A percentile compares a stretch with the other conserved stretches of the same genome.
These are phyloP conservation scores for Agarophyton chilense DNA, from an alignment of 23 red algal genomes.

Conservation along the genomic window DNA sequence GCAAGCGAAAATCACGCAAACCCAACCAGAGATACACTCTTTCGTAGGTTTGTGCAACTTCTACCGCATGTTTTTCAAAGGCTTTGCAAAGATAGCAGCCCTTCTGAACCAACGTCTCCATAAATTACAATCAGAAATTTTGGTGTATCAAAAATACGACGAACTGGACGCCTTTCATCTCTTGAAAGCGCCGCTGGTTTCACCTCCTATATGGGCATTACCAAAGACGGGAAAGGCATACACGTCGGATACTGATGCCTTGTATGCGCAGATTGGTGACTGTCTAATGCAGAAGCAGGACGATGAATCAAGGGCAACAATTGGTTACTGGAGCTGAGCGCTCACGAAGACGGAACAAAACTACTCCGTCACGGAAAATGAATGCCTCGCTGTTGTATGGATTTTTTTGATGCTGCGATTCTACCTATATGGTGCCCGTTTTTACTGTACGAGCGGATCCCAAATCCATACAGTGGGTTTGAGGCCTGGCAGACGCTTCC, in stretches of 20 bases:
- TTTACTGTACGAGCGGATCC: constrained; percentile 48
- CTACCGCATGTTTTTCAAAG: not conserved
- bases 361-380: constrained; percentile 8
- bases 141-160: not conserved
- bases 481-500: not conserved
- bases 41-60: too few species aligned
- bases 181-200: too few species aligned
- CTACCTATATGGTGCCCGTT: constrained; percentile 1
- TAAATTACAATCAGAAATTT: not conserved
- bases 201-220: too few species aligned
- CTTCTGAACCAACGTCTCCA: not conserved
- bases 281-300: too few species aligned
- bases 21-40: too few species aligned
- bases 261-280: too few species aligned
- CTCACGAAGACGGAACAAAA: constrained; percentile 14
- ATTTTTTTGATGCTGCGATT: not conserved
- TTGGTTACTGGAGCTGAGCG: constrained; percentile 42
- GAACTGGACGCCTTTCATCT: constrained; percentile 21
- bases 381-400: too few species aligned
- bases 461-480: constrained; percentile 22
- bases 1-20: not conserved
- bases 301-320: not conserved
- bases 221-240: too few species aligned
- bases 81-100: not conserved
- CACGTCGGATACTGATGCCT: too few species aligned